phyloP scores from a whole-genome alignment of 1,284 basidiomycete genomes.

The Apiotrichum porosum region DNA sequence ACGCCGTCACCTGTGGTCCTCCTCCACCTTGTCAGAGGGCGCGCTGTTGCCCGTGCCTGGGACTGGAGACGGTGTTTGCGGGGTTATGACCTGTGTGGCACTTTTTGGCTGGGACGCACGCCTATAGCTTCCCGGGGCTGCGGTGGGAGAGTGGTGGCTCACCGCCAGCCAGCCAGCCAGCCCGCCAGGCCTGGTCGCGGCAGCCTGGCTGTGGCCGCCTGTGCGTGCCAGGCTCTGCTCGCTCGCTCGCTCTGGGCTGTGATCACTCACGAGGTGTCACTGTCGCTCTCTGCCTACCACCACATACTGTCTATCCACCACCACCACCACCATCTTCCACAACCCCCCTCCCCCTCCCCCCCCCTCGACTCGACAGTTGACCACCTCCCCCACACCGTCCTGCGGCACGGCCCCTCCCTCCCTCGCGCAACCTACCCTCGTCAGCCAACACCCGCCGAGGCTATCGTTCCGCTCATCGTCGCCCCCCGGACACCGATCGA shows the following conservation, averaged over 20 bases:
- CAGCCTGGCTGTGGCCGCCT: too few species aligned
- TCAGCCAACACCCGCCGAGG: neutral
- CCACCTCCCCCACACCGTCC: neutral
- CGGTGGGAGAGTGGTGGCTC: neutral
- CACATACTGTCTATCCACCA: neutral
- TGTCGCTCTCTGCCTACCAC: too few species aligned
- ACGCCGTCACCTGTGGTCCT: conserved; percentile 1
- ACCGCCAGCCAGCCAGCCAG: neutral
- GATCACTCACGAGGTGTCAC: too few species aligned
- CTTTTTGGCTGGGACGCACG: neutral
- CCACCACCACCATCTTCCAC: neutral
- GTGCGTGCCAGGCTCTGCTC: too few species aligned
- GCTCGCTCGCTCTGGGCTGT: neutral
- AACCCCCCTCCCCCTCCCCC: neutral
- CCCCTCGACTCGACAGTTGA: neutral
- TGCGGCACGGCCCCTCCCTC: neutral
- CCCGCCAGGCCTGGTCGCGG: too few species aligned
- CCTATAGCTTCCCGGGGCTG: neutral
- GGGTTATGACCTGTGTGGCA: too few species aligned
- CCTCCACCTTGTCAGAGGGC: neutral
- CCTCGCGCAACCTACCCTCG: neutral
- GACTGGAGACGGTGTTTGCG: neutral
- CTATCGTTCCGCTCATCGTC: neutral
- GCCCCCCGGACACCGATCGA: conserved; percentile 1
- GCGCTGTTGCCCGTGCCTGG: neutral